These are phyloP conservation scores for Platismatia glauca DNA, from an alignment of 495 filamentous ascomycete genomes.

Conservation along the genomic window DNA sequence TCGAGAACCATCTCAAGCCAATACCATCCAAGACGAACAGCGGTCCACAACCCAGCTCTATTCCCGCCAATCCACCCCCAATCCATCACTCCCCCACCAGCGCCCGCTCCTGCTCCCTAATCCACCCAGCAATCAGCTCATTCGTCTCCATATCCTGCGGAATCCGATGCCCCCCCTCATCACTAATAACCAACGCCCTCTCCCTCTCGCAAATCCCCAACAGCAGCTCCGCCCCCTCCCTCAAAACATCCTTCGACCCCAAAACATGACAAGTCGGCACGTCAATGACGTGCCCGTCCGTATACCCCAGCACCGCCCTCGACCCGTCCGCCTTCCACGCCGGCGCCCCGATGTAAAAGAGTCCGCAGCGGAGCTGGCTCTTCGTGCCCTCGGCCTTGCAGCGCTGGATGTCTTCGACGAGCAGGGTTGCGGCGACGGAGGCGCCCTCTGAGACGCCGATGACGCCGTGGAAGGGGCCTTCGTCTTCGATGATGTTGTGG, in stretches of 20 bases:
- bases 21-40: too few relatives aligned
- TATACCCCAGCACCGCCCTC: too few relatives aligned
- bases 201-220: background rate
- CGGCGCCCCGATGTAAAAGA: background rate
- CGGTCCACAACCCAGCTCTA: too few relatives aligned
- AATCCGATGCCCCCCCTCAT: background rate
- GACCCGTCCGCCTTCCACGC: background rate
- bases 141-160: background rate
- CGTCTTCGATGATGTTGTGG: conserved; percentile 15
- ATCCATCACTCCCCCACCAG: background rate
- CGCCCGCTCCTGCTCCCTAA: background rate
- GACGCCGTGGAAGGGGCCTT: conserved; percentile 33
- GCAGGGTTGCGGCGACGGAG: conserved; percentile 22
- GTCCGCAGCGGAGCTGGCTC: background rate
- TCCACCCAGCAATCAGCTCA: background rate
- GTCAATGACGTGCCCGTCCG: background rate
- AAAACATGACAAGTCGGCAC: background rate
- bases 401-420: background rate
- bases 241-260: background rate
- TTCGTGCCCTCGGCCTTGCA: background rate
- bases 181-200: background rate
- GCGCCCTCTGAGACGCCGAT: conserved; percentile 36
- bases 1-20: too few relatives aligned
- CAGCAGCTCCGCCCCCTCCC: background rate
- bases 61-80: too few relatives aligned